Percentiles rank a stretch among this genome's conserved stretches.
phyloP scores from a whole-genome alignment of 2,329 filamentous ascomycete genomes.

The Sclerotinia glacialis region DNA sequence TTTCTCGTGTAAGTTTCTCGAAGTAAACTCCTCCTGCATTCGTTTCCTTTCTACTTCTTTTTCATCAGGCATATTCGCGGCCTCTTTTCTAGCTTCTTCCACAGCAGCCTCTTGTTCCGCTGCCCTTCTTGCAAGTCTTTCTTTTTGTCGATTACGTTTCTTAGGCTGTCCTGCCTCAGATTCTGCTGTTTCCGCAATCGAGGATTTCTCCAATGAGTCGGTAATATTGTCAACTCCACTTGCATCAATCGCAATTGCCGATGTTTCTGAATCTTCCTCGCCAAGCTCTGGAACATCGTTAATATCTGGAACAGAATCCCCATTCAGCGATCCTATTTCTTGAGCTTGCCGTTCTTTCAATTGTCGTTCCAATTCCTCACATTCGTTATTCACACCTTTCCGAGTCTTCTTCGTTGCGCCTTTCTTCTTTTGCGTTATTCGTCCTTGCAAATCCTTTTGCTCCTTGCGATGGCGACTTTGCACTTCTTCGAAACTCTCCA shows the following conservation, averaged over 20 bases:
- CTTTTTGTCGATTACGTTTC: conserved; percentile 90
- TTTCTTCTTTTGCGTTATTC: conserved; percentile 94
- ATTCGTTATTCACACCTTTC: conserved; percentile 74
- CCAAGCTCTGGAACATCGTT: conserved; percentile 29
- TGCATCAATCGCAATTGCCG: background rate
- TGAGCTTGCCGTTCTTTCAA: conserved; percentile 64
- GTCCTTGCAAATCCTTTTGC: conserved; percentile 77
- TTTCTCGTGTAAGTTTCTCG: conserved; percentile 65
- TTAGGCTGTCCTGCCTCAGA: conserved; percentile 40
- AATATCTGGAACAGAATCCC: conserved; percentile 28
- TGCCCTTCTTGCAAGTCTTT: conserved; percentile 81
- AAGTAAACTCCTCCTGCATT: conserved; percentile 66
- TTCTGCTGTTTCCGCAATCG: conserved; percentile 28
- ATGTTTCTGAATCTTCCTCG: conserved; percentile 22
- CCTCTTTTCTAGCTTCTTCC: conserved; percentile 70
- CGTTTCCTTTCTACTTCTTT: conserved; percentile 65
- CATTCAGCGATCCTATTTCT: conserved; percentile 51
- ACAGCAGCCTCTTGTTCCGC: conserved; percentile 75
- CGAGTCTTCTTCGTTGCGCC: conserved; percentile 84
- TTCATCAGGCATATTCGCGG: conserved; percentile 68
- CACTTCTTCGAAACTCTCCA: conserved; percentile 68
- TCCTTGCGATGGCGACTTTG: conserved; percentile 83
- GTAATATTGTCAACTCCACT: conserved; percentile 28
- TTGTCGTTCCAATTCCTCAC: conserved; percentile 65
- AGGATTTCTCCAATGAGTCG: conserved; percentile 28